phyloP scores from a whole-genome alignment of 2,329 filamentous ascomycete genomes.

The Pyrenochaeta sp. region DNA sequence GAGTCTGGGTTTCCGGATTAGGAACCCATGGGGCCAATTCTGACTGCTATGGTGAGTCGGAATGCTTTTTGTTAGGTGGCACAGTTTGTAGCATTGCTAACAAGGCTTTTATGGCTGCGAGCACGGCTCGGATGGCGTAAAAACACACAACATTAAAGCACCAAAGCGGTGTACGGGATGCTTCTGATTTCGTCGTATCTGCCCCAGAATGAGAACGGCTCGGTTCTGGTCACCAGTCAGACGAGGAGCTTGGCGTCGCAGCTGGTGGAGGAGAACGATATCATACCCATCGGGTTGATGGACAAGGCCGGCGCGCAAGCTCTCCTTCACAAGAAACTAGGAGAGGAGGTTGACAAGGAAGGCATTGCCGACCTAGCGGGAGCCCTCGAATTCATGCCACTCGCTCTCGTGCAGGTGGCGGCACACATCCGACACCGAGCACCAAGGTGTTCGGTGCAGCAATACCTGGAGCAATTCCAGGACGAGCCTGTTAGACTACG shows the following conservation, averaged over 20 bases:
- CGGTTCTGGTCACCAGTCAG: conserved; percentile 18
- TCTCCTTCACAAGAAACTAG: conserved; percentile 16
- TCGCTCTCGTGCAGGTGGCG: conserved; percentile 45
- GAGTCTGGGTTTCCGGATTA: too few relatives aligned
- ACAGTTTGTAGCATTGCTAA: too few relatives aligned
- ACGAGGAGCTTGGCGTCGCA: conserved; percentile 9
- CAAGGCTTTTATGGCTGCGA: too few relatives aligned
- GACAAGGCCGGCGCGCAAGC: conserved; percentile 3
- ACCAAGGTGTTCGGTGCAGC: conserved; percentile 16
- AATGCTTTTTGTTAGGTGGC: too few relatives aligned
- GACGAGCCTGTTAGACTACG: conserved; percentile 17
- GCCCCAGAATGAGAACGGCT: conserved; percentile 12
- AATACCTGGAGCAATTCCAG: conserved; percentile 53
- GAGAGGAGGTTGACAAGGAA: not conserved
- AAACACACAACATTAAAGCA: too few relatives aligned
- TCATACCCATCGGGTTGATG: conserved; percentile 18
- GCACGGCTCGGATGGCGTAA: too few relatives aligned
- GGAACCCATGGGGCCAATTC: too few relatives aligned
- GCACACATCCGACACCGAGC: conserved; percentile 39
- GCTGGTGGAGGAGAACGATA: conserved; percentile 13
- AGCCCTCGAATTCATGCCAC: conserved; percentile 44
- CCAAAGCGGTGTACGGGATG: too few relatives aligned
- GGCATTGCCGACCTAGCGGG: conserved; percentile 24
- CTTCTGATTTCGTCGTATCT: too few relatives aligned
- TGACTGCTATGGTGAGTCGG: too few relatives aligned